Evolutionary conservation across 2,329 filamentous ascomycete species (phyloP), one percentile per base, ranked within the genome.

Genomic region (Diaporthe aspalathi): DNA sequence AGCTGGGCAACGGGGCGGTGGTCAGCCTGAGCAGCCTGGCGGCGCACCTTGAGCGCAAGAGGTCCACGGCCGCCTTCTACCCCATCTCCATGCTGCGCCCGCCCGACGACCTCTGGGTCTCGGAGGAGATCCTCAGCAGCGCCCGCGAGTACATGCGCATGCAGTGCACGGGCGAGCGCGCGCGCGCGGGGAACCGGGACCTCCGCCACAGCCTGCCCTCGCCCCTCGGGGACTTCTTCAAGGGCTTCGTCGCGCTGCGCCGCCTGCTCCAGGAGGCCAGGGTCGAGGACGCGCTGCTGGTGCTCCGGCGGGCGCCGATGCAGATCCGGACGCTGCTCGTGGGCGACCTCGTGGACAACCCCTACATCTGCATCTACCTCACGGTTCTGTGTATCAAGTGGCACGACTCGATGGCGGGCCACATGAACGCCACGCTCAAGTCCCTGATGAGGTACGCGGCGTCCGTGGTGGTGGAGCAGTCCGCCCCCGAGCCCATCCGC

Each of bases 1-100:
- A 29, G 27, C 11, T 63, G 27, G 49, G 43, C 27, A 63, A 63
- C 27, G 60, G 60, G 12, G 16, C 20, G 17, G 22, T 12, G 20
- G 29, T 63, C 60, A 63, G 60, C 9, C 27, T 63, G 6, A 49
- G 27, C 60, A 63, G 43, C n/a, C 60, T 63, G 43, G 6, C 20
- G 27, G 49, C 43, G 11, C 60, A 63, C 60, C 60, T 63, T 1
- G 60, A 49, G 9, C 35, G 60, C 20, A 63, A 63, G 60, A 49
- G 43, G n/a, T 63, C 60, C 20, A 17, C 1, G 43, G 24, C 45
- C 12, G 12, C 3, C 2, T 12, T 22, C 2, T 17, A 49, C 12
- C 43, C 60, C 32, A 11, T 35, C 27, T 49, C 43, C 3, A 12
- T 49, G 12, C 9, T 17, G 27, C 60, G 60, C 12, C 24, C 60